These are phyloP conservation scores for Spatholobus suberectus DNA, from an alignment of 306 rosid species.

Conservation along the genomic window DNA sequence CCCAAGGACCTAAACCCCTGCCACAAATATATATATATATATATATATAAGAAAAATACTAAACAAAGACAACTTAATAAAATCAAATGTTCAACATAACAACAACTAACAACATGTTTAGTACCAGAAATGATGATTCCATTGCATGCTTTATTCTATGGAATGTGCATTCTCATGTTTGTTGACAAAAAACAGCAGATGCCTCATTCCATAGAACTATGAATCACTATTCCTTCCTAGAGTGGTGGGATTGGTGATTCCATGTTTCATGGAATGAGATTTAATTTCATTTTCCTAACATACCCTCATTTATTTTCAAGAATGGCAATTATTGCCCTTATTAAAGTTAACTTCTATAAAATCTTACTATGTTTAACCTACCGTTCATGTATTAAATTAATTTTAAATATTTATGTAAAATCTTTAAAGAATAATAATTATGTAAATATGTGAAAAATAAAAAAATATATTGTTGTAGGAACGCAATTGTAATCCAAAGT, in stretches of 20 bases:
- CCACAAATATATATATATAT: slow-evolving; percentile 31
- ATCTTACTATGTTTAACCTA: background rate
- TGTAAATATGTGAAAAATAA: background rate
- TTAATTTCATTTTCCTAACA: background rate
- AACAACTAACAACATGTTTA: background rate
- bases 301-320: background rate
- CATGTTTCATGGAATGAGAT: slow-evolving; percentile 1
- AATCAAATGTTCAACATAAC: slow-evolving; percentile 6
- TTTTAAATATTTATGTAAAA: background rate
- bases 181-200: background rate
- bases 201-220: background rate
- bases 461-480: background rate
- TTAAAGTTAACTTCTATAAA: background rate
- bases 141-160: background rate
- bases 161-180: background rate
- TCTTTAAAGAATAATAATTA: background rate
- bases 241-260: background rate
- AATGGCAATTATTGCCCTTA: background rate
- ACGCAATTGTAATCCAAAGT: background rate
- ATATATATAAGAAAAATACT: background rate
- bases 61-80: slow-evolving; percentile 23
- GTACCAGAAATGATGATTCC: background rate
- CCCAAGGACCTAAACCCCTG: slow-evolving; percentile 99
- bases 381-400: background rate
- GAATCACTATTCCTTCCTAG: background rate